Base-by-base conservation (phyloP, 495 filamentous ascomycete species). In the Podospora pseudoanserina region DNA sequence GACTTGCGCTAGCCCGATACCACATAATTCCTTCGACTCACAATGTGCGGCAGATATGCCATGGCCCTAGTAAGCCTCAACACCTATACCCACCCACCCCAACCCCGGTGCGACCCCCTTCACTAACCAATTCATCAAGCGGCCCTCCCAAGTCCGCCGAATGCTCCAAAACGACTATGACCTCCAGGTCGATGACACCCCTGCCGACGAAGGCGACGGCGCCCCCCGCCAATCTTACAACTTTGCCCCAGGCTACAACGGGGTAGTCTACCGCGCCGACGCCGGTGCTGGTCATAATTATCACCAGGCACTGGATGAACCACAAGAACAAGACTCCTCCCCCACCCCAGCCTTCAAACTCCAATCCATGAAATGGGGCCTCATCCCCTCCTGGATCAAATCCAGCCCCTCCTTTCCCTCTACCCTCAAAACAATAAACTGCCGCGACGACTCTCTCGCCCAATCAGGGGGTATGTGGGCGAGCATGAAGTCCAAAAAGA, bases 341-440 rank as follows among this genome's bases (percentile, higher is more conserved):
- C 28, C 65, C 32, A n/a, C 3, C 23, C 64, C 64, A 57, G 86
- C 71, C 65, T 97, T 94, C 81, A 94, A 91, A 67, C 81, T 99
- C 4, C 92, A 96, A 73, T 84, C 90, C 32, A 97, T 96, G 91
- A 92, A 91, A 83, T 97, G 93, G 93, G 93, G 92, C 71, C 73
- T 80, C 28, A 62, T 79, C 34, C 79, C 78, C 49, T 79, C 68
- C 65, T 80, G 79, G 79, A 76, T 75, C 26, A 76, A 73, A 63
- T 69, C 67, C 49, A 74, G 67, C 65, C 74, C 92, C 0, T 87
- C 91, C 76, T 96, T 94, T 70, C 82, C 85, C 26, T 87, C 90
- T 2, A 80, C 91, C 75, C 82, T 94, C 83, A 91, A 89, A 72
- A 96, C 92, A 0, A 99, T 98, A 75, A 99, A 99, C 77, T 97